Conservation (phyloP, 176 grass and related monocot genomes). For the Puccinellia tenuiflora region DNA sequence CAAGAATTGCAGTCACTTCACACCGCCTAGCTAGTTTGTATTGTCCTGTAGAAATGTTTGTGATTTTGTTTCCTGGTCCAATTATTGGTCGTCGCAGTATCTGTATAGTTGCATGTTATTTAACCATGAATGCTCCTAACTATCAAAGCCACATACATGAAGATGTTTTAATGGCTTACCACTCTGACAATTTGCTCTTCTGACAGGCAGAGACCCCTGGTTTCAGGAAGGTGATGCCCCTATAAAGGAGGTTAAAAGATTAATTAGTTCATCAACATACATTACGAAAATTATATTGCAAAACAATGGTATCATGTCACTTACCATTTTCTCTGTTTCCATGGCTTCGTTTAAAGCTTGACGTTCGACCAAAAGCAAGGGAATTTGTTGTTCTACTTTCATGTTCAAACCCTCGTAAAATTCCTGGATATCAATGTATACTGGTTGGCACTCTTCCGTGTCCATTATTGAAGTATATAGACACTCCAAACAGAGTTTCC, state of each 20-base stretch:
- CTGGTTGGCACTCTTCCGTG: conserved; percentile 66
- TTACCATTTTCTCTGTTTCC: conserved; percentile 77
- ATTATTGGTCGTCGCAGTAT: conserved; percentile 68
- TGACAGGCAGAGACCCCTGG: conserved; percentile 77
- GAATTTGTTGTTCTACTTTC: conserved; percentile 76
- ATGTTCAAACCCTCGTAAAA: conserved; percentile 88
- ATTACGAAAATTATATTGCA: not conserved
- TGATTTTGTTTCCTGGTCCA: conserved; percentile 72
- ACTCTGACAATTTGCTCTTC: conserved; percentile 81
- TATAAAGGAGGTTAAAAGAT: conserved; percentile 28
- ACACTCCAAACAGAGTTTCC: conserved; percentile 80
- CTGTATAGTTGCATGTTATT: conserved; percentile 26
- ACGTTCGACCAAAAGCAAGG: conserved; percentile 74
- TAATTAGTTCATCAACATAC: conserved; percentile 9
- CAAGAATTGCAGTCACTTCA: conserved; percentile 94
- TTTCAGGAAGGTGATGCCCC: conserved; percentile 67
- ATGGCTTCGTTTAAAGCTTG: conserved; percentile 85
- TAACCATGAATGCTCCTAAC: not conserved
- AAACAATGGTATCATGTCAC: conserved; percentile 6
- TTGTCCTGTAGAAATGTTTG: conserved; percentile 58
- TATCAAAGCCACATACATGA: conserved; percentile 1
- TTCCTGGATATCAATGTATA: conserved; percentile 84
- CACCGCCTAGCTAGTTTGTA: conserved; percentile 47
- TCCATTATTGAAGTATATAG: conserved; percentile 75
- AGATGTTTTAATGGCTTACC: conserved; percentile 42